Evolutionary conservation across 2,329 filamentous ascomycete genomes (phyloP), one percentile per base, ranked within the genome.

Genomic region (Penicillium psychrosexuale): DNA sequence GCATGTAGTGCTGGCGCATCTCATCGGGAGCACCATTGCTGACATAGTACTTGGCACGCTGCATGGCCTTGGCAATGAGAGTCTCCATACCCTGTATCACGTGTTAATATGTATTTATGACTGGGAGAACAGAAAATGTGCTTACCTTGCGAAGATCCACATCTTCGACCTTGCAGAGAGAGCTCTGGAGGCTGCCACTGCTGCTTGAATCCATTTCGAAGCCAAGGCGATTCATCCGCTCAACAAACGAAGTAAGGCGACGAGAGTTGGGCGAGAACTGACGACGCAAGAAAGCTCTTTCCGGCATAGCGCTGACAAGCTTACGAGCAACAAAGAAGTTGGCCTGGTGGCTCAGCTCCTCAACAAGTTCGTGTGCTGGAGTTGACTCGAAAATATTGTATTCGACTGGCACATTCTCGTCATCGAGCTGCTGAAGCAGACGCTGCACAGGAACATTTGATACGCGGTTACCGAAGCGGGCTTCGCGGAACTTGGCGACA

Each of bases 351-450:
- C 91, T 88, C 50, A 99, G 80, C 78, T 99, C 94, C 73, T 99
- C 94, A 42, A 97, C 90, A 60, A 97, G 84, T 76, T 97, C 93
- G 60, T 95, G 91, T 3, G 92, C 90, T 9, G 87, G 81, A 12
- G 90, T 91, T 30, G 90, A 93, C 72, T 97, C 88, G 69, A 97
- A 99, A 61, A 99, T 89, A 77, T 97, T 99, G 72, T 91, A 85
- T 77, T 96, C 91, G 38, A 97, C 92, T 2, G 93, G 94, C 50
- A 97, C 91, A 73, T 97, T 97, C 80, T 99, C 94, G 65, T 99
- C 94, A 65, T 99, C 94, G 38, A 97, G 82, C 76, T 96, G 92
- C 75, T 96, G 91, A 58, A 97, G 80, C 44, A 99, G 82, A 54
- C 94, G 89, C 49, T 99, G 84, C 38, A 93, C 87, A 33, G 92